These are phyloP conservation scores for Pisolithus microcarpus DNA, from an alignment of 768 basidiomycete genomes.

Conservation along the genomic window DNA sequence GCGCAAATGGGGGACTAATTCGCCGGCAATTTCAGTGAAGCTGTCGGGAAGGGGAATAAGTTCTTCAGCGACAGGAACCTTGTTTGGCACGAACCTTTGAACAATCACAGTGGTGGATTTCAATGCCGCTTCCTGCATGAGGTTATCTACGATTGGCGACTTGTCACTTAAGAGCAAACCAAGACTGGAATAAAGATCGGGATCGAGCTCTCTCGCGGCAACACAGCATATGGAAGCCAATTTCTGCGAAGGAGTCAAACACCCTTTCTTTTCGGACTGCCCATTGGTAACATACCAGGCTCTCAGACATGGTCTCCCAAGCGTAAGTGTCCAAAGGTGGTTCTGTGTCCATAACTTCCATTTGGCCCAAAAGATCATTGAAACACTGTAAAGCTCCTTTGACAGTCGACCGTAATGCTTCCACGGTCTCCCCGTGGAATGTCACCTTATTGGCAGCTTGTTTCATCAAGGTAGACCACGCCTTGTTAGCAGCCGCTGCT, in stretches of 20 bases:
- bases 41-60: conserved; percentile 30
- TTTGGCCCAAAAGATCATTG: conserved; percentile 67
- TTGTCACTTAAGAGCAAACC: conserved; percentile 72
- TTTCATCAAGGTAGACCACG: conserved; percentile 66
- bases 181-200: conserved; percentile 60
- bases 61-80: background rate
- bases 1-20: conserved; percentile 72
- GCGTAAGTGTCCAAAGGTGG: conserved; percentile 82
- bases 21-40: conserved; percentile 71
- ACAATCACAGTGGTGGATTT: conserved; percentile 81
- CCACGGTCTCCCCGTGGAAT: conserved; percentile 29
- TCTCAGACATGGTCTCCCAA: conserved; percentile 90
- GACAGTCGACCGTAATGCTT: conserved; percentile 41
- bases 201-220: conserved; percentile 60
- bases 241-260: conserved; percentile 47
- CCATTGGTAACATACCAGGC: conserved; percentile 47
- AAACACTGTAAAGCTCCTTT: conserved; percentile 69
- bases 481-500: conserved; percentile 78
- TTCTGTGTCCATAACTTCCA: conserved; percentile 76
- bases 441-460: conserved; percentile 36
- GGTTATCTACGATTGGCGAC: conserved; percentile 72
- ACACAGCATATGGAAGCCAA: conserved; percentile 75
- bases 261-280: background rate
- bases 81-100: conserved; percentile 51
- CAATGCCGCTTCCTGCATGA: conserved; percentile 85